Percentiles rank a stretch among this genome's conserved stretches.
phyloP scores from a whole-genome alignment of 192 early-diverging fungal genomes.

The Linnemannia elongata region DNA sequence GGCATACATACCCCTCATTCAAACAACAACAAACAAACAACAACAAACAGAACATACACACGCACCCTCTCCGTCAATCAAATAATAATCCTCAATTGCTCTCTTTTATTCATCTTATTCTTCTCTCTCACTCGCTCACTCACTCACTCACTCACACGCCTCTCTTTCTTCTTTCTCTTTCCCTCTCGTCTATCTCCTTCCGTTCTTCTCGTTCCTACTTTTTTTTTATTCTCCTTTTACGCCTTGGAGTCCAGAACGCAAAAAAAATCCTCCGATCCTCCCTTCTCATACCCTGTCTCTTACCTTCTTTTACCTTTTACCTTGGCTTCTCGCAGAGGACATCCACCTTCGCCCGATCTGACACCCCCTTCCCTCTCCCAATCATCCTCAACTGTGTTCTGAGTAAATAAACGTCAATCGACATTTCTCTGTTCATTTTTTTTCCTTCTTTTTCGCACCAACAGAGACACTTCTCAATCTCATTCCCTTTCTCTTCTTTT shows the following conservation, averaged over 20 bases:
- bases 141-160: neutral
- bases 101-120: neutral
- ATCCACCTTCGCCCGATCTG: conserved; percentile 7
- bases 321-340: neutral
- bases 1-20: neutral
- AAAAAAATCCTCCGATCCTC: conserved; percentile 2
- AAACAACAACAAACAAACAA: conserved; percentile 2
- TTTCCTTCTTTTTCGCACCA: neutral
- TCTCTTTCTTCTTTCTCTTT: neutral
- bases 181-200: neutral
- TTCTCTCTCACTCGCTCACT: neutral
- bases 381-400: neutral
- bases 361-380: neutral
- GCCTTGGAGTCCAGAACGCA: neutral
- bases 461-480: neutral
- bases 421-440: neutral
- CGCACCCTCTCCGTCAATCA: neutral
- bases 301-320: neutral
- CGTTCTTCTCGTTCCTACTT: neutral
- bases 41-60: neutral
- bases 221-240: neutral
- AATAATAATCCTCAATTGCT: neutral
- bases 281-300: neutral
- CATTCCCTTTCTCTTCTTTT: neutral
- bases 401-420: neutral